A percentile compares a stretch with the other conserved stretches of the same genome.
These are phyloP conservation scores for Vickermania ingenoplastis DNA, from an alignment of 208 protist species.

Conservation along the genomic window DNA sequence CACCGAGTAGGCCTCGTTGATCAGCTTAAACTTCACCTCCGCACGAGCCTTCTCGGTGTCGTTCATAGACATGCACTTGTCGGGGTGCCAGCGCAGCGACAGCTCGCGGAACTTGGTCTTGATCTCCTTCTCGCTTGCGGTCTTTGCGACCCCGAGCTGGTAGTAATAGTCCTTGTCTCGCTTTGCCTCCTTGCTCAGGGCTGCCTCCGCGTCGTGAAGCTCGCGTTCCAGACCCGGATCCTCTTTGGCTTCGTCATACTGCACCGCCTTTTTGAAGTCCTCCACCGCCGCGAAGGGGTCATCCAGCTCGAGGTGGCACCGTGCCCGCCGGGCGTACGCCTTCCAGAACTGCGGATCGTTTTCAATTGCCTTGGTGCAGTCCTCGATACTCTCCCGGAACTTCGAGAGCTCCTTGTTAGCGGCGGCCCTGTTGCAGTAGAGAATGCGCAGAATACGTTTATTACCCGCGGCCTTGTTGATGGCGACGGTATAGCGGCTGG, in stretches of 20 bases:
- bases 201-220: slow-evolving; percentile 55
- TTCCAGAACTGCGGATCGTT: slow-evolving; percentile 82
- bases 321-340: slow-evolving; percentile 81
- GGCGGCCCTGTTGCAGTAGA: slow-evolving; percentile 89
- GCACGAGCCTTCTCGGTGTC: slow-evolving; percentile 56
- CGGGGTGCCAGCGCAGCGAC: slow-evolving; percentile 84
- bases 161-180: slow-evolving; percentile 85
- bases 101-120: slow-evolving; percentile 84
- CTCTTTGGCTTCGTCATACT: slow-evolving; percentile 34
- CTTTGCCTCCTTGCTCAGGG: slow-evolving; percentile 65
- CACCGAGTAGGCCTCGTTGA: slow-evolving; percentile 77
- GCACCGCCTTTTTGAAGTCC: slow-evolving; percentile 78
- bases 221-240: slow-evolving; percentile 65
- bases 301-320: slow-evolving; percentile 73
- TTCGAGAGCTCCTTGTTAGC: slow-evolving; percentile 81
- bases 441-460: slow-evolving; percentile 76
- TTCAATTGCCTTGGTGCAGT: slow-evolving; percentile 79
- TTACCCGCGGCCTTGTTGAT: slow-evolving; percentile 59
- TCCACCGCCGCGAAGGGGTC: slow-evolving; percentile 71
- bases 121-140: slow-evolving; percentile 64
- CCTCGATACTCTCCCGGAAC: slow-evolving; percentile 80
- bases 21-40: slow-evolving; percentile 87
- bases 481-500: slow-evolving; percentile 68
- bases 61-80: slow-evolving; percentile 75
- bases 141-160: slow-evolving; percentile 64